Conservation (phyloP, 2,329 filamentous ascomycete species). For the Clathrospora elynae region DNA sequence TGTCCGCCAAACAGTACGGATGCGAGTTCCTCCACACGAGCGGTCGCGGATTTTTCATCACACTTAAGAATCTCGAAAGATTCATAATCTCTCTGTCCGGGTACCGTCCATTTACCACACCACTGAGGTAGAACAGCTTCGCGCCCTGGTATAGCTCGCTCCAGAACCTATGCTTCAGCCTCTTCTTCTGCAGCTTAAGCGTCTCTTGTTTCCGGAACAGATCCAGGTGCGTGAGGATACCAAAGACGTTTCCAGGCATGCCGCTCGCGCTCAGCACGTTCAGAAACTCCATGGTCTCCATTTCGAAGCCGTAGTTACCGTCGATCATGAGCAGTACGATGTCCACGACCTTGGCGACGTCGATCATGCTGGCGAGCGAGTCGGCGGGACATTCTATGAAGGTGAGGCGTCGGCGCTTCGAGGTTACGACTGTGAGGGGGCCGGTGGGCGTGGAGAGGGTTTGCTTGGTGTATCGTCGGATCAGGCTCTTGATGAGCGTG, state of each 20-base stretch:
- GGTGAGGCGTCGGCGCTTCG: slow-evolving; percentile 90
- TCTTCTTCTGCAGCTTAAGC: slow-evolving; percentile 91
- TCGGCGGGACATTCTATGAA: slow-evolving; percentile 96
- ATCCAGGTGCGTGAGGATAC: slow-evolving; percentile 93
- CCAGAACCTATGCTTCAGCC: slow-evolving; percentile 94
- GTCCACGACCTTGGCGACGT: slow-evolving; percentile 95
- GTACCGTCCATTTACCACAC: slow-evolving; percentile 94
- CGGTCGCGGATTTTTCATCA: slow-evolving; percentile 99
- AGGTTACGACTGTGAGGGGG: slow-evolving; percentile 93
- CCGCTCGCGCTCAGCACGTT: slow-evolving; percentile 91
- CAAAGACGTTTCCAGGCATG: slow-evolving; percentile 98
- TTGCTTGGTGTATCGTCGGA: slow-evolving; percentile 94
- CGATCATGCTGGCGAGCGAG: slow-evolving; percentile 93
- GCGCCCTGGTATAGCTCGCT: slow-evolving; percentile 95
- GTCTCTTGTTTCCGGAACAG: slow-evolving; percentile 93
- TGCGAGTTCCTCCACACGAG: slow-evolving; percentile 95
- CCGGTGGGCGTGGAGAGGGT: slow-evolving; percentile 87
- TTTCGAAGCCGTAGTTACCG: slow-evolving; percentile 98
- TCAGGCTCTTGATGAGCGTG: slow-evolving; percentile 90
- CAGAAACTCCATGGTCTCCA: slow-evolving; percentile 99
- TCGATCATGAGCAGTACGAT: slow-evolving; percentile 98
- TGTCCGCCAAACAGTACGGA: slow-evolving; percentile 90
- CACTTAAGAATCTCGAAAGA: slow-evolving; percentile 88
- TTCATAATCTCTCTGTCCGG: slow-evolving; percentile 97
- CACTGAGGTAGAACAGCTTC: slow-evolving; percentile 94